Evolutionary conservation across 2,329 filamentous ascomycete genomes (phyloP), one percentile per base, ranked within the genome.

Genomic region (Magnaporthiopsis incrustans): DNA sequence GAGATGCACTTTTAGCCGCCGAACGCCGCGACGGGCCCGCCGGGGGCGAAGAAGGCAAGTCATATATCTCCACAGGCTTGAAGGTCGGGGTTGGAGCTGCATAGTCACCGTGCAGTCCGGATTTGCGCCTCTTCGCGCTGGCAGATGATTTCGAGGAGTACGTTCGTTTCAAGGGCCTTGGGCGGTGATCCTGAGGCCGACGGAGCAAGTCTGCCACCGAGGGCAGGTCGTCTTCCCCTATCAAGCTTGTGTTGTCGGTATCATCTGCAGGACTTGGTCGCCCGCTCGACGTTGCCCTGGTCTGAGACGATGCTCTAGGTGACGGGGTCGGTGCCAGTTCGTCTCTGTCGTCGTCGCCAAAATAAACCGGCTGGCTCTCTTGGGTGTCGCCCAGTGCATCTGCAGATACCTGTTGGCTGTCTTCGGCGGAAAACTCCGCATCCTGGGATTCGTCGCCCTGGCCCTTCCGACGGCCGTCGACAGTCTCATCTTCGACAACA

Each of bases 381-480:
- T 4, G 60, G 60, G 7, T 66, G 25, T 32, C 32, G 8, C 25
- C 22, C 7, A 25, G 33, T 2, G 22, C 15, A 60, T 59, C 69
- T 5, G 67, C 70, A 14, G 64, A 68, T 3, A 73, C 77, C 35
- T 75, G 75, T 67, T 84, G 82, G 64, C 79, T 85, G 33, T 81
- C 79, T 3, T 83, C 78, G 2, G 65, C 68, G 63, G 81, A 75
- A 61, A 83, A 85, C 7, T 84, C 81, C 62, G 77, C 75, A 56
- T 82, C 79, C 65, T 81, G 78, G 0, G 77, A 81, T 64, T 81
- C 77, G 8, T 80, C 77, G 15, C 80, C 76, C 44, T 62, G 64
- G 33, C 53, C 70, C 70, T 58, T 72, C 67, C 64, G 69, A 61
- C 53, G 63, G 25, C 60, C 68, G 63, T 65, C 73, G 65, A 66